Percentiles rank a stretch among this genome's conserved stretches.
Evolutionary conservation across 495 filamentous ascomycete genomes (phyloP).

Genomic region (Talaromyces trachyspermus): DNA sequence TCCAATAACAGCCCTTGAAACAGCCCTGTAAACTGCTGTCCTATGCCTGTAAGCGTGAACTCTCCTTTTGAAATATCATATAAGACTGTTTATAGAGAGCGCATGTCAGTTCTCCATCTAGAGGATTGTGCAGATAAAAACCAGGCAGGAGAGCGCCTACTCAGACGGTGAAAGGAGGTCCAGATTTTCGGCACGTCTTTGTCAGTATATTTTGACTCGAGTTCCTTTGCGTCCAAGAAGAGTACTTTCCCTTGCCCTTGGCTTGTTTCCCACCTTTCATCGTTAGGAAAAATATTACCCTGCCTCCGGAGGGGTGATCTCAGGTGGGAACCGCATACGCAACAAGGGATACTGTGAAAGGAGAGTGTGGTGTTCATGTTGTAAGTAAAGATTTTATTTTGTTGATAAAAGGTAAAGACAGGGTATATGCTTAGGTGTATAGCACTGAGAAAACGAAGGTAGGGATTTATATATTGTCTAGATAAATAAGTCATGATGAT

Average conservation of each 20-base stretch:
- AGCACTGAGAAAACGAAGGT: background rate
- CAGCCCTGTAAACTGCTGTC: background rate
- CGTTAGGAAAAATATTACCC: background rate
- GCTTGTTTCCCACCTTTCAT: background rate
- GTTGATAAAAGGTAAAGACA: background rate
- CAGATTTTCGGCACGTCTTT: background rate
- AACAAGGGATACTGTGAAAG: background rate
- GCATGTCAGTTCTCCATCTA: background rate
- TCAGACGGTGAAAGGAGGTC: background rate
- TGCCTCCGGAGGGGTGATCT: too few species aligned
- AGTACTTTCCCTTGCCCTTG: background rate
- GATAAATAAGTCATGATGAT: background rate
- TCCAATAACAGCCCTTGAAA: too few species aligned
- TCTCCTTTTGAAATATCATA: background rate
- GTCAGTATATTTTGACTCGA: background rate
- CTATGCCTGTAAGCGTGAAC: conserved; percentile 1
- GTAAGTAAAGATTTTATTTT: background rate
- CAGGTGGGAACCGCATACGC: background rate
- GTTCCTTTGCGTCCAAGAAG: background rate
- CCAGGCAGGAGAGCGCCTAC: background rate
- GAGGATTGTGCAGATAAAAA: background rate
- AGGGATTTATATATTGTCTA: background rate
- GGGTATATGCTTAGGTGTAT: background rate
- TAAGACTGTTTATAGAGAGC: background rate
- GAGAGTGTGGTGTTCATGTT: background rate